A percentile compares a stretch with the other conserved stretches of the same genome.
These are phyloP conservation scores for grape (Vitis vinifera) DNA, from an alignment of 164 flowering plant species.

Conservation along the genomic window DNA sequence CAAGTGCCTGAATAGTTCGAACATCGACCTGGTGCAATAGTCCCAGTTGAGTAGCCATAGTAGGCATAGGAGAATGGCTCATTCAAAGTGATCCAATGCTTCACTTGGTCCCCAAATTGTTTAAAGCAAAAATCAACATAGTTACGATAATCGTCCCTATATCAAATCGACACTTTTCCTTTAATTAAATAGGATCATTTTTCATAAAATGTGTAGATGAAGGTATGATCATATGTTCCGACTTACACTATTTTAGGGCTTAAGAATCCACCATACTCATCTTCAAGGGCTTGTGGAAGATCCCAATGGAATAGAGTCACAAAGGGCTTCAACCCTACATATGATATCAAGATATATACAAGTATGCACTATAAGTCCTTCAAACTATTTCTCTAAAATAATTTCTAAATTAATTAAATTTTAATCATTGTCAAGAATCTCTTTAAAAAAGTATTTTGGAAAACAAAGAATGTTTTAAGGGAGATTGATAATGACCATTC, in stretches of 20 bases:
- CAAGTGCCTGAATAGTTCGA: constrained; percentile 24
- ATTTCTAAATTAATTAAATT: too few relatives aligned
- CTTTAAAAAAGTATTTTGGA: neutral
- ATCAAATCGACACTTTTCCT: too few relatives aligned
- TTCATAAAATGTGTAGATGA: neutral
- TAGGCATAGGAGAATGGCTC: constrained; percentile 13
- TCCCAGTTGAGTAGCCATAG: constrained; percentile 16
- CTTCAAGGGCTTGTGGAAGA: constrained; percentile 46
- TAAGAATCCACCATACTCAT: constrained; percentile 41
- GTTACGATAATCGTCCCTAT: too few relatives aligned
- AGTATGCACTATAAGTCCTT: too few relatives aligned
- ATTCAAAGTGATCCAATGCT: constrained; percentile 30
- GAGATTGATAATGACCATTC: constrained; percentile 38
- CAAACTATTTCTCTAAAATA: too few relatives aligned
- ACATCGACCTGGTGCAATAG: constrained; percentile 27
- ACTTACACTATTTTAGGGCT: constrained; percentile 31
- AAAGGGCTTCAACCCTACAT: constrained; percentile 33
- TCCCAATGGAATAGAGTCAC: constrained; percentile 44
- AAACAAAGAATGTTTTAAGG: too few relatives aligned
- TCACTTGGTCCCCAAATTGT: constrained; percentile 18
- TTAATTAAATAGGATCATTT: neutral
- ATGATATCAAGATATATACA: too few relatives aligned
- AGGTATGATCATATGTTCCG: neutral
- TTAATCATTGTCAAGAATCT: too few relatives aligned
- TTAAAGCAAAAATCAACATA: too few relatives aligned